These are phyloP conservation scores for Schizochytrium sp. DNA, from an alignment of 108 stramenopile genomes.

Conservation along the genomic window DNA sequence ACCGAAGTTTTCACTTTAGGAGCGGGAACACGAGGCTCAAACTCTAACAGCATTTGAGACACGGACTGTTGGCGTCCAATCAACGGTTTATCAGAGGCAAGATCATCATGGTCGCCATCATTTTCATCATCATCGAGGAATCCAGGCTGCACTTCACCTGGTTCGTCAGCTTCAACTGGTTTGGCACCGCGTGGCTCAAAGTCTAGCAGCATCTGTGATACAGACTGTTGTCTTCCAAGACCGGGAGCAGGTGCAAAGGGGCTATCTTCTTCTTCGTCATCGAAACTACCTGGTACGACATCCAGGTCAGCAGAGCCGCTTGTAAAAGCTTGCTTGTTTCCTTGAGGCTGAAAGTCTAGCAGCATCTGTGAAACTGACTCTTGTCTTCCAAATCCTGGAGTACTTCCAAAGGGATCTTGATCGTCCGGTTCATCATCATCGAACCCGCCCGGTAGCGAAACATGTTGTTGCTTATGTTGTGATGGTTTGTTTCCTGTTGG, in stretches of 20 bases:
- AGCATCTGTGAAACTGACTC: neutral
- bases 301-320: no score
- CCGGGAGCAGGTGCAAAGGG: neutral
- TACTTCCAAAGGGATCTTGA: neutral
- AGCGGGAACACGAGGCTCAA: neutral
- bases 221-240: neutral
- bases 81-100: neutral
- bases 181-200: neutral
- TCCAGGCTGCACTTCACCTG: no score
- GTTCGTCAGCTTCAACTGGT: no score
- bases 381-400: neutral
- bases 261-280: neutral
- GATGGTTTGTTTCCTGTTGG: neutral
- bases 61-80: constrained; percentile 29
- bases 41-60: neutral
- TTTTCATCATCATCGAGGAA: no score
- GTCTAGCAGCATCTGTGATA: neutral
- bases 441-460: neutral
- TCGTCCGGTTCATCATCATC: neutral
- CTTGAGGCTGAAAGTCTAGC: neutral
- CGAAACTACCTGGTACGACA: no score
- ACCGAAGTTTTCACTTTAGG: no score
- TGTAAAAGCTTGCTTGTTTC: no score
- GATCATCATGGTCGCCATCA: constrained; percentile 8
- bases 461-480: neutral